These are phyloP conservation scores for Pulveroboletus sp. DNA, from an alignment of 768 basidiomycete genomes.

Conservation along the genomic window DNA sequence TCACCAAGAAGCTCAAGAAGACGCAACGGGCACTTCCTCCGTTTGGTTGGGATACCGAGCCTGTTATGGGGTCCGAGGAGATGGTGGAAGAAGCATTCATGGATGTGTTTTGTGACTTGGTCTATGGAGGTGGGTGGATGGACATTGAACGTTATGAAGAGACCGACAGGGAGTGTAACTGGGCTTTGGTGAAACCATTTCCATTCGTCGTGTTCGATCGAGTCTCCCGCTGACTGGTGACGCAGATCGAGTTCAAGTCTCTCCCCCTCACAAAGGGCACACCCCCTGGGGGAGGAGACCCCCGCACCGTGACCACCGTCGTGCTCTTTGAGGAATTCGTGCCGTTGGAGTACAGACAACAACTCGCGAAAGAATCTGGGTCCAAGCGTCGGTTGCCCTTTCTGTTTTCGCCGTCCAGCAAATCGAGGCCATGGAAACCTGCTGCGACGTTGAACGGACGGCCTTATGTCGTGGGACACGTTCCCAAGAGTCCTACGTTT, in stretches of 20 bases:
- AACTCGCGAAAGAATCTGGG: conserved; percentile 54
- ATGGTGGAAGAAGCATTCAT: conserved; percentile 89
- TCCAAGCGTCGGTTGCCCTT: conserved; percentile 64
- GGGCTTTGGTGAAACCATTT: conserved; percentile 75
- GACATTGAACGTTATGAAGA: conserved; percentile 70
- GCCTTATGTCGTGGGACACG: conserved; percentile 62
- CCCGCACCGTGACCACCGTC: conserved; percentile 66
- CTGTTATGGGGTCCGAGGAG: conserved; percentile 71
- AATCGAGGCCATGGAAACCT: conserved; percentile 65
- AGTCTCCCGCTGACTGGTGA: conserved; percentile 2
- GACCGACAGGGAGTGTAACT: conserved; percentile 80
- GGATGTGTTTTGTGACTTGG: conserved; percentile 78
- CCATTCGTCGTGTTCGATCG: not conserved
- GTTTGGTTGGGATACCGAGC: conserved; percentile 92
- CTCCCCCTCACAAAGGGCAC: conserved; percentile 42
- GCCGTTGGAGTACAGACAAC: conserved; percentile 79
- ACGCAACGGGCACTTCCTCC: conserved; percentile 65
- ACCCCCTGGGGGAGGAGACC: conserved; percentile 42
- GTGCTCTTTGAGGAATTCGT: conserved; percentile 94
- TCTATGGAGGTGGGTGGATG: conserved; percentile 85
- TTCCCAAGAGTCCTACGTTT: conserved; percentile 48
- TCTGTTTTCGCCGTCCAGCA: conserved; percentile 51
- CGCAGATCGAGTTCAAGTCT: conserved; percentile 87
- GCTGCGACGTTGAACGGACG: conserved; percentile 79
- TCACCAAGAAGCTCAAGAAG: conserved; percentile 80